These are phyloP conservation scores for Aquilaria yunnanensis DNA, from an alignment of 345 rosid species.

Conservation along the genomic window DNA sequence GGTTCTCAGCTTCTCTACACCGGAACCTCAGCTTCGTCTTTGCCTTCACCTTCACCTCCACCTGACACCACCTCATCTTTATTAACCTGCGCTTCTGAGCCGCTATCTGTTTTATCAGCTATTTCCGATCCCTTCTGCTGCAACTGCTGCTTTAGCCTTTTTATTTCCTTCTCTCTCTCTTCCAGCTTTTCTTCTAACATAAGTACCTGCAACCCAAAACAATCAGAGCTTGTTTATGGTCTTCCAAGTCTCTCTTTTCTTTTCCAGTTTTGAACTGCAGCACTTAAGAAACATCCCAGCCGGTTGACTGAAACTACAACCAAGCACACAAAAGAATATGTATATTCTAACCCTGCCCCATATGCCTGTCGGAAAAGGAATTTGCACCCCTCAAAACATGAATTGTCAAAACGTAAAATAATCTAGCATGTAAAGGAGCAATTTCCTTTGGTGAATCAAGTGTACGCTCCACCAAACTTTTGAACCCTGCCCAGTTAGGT, in stretches of 20 bases:
- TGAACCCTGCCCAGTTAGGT: no score
- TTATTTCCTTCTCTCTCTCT: slow-evolving; percentile 53
- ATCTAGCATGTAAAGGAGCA: no score
- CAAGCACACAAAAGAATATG: not conserved
- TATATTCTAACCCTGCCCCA: not conserved
- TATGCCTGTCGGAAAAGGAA: no score
- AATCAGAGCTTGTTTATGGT: not conserved
- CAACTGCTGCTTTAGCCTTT: slow-evolving; percentile 38
- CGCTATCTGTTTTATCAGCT: slow-evolving; percentile 25
- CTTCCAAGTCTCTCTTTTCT: not conserved
- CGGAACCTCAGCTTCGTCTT: slow-evolving; percentile 9
- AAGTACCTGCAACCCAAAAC: slow-evolving; percentile 40
- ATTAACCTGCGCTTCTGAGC: slow-evolving; percentile 21
- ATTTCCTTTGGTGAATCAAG: no score
- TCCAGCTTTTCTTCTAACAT: slow-evolving; percentile 65
- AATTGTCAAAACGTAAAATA: no score
- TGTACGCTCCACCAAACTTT: no score
- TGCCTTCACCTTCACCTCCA: slow-evolving; percentile 18
- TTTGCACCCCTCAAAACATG: no score
- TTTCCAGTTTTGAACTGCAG: not conserved
- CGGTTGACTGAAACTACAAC: not conserved
- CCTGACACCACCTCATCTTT: slow-evolving; percentile 19
- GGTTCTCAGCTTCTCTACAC: no score
- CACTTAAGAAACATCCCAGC: not conserved
- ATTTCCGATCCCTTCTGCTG: slow-evolving; percentile 23